Base-by-base conservation (phyloP, 2,329 filamentous ascomycete genomes). In the Fusarium annulatum region DNA sequence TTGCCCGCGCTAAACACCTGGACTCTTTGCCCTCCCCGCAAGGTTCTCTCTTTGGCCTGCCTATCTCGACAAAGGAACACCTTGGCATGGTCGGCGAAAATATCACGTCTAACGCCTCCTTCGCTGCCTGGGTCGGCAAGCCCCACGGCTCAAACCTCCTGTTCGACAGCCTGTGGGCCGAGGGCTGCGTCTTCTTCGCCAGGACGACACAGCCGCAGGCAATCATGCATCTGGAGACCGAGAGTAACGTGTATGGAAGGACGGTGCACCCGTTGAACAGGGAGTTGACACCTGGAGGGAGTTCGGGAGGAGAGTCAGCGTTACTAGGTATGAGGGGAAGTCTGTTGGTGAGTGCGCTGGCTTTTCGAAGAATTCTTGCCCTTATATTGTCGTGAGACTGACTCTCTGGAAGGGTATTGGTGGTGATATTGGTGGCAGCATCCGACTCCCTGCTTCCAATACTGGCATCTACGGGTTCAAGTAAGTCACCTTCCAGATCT, bases 181-280 rank as follows among this genome's bases (percentile, higher is more conserved):
- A 81, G 36, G 80, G 80, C 1, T 81, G 79, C 30, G 77, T 79
- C 9, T 80, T 81, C 61, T 81, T 91, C 76, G 88, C 89, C 67
- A 93, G 93, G 79, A 93, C 92, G 1, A 93, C 92, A 61, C 86
- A 93, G 12, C 91, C 91, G 1, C 88, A 90, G 74, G 86, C 85
- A 0, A 81, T 90, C 52, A 85, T 85, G 79, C 84, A 85, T 21
- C 78, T 91, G 42, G 91, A 93, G 76, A 88, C 86, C 4, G 85
- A 87, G 49, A 92, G 91, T 74, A 92, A 93, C 72, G 80, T 92
- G 26, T 90, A 88, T 67, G 91, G 90, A 3, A 85, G 88, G 39
- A 89, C 89, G 0, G 81, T 92, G 9, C 93, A 92, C 76, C 91
- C 92, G 0, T 83, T 87, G 62, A 92, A 92, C 67, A 85, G 88